Evolutionary conservation across 805 yeast species (phyloP), one percentile per base, ranked within the genome.

Genomic region (Teunomyces gatunensis): DNA sequence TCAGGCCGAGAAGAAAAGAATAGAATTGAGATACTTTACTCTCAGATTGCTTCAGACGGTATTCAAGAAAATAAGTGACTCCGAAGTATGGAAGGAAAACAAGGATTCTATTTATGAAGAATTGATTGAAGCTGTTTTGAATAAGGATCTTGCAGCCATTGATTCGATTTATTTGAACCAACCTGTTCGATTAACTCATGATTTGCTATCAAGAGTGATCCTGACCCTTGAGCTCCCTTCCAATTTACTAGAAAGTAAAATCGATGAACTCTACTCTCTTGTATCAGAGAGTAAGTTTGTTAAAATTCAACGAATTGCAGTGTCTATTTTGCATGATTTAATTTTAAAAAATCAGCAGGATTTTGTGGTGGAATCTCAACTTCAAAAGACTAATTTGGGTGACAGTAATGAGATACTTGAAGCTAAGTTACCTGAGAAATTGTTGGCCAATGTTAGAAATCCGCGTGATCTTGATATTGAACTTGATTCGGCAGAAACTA

Each of bases 351-450:
- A 61, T 27, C 91, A 85, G 56, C 83, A 83, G 54, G 81, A 78
- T 17, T 59, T 75, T 29, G 85, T 84, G 2, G 75, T 86, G 43
- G 89, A 85, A 44, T 78, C 73, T 52, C 84, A 84, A 47, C 67
- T 86, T 44, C 64, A 60, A 25, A 79, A 76, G 40, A 65, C 76
- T n/a, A 65, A 60, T 11, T 51, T 64, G 6, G 61, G 50, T 1
- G 56, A 50, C 1, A 64, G 56, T 2, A 71, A 64, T 6, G 68
- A 58, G 3, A 51, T 46, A 13, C 29, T 37, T n/a, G 51, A 52
- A 12, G 70, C 71, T 3, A 58, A 57, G 18, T 57, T 82, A 12
- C 84, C 85, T 0, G 27, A 47, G 29, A 4, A 20, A n/a, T 44
- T 52, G 37, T 25, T 47, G 23, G 21, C 36, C 18, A 49, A 44